These are phyloP conservation scores for Cyberlindnera mississippiensis DNA, from an alignment of 805 yeast genomes.

Conservation along the genomic window DNA sequence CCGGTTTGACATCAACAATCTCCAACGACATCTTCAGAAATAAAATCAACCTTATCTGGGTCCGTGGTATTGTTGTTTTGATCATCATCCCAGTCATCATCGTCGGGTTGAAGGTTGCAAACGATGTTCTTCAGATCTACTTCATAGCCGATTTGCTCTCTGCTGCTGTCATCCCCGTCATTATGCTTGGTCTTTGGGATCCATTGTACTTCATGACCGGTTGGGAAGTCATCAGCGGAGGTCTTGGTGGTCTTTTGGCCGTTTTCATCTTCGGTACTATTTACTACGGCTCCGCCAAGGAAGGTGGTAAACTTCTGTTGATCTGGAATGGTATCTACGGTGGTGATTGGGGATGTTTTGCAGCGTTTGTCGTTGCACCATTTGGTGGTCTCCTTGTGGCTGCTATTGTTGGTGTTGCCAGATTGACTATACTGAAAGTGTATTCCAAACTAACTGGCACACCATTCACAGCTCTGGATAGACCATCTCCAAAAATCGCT, in stretches of 20 bases:
- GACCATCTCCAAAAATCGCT: constrained; percentile 4
- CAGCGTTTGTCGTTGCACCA: constrained; percentile 91
- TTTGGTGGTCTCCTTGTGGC: constrained; percentile 68
- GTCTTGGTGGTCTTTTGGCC: constrained; percentile 74
- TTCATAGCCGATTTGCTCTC: constrained; percentile 89
- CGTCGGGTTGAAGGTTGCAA: constrained; percentile 77
- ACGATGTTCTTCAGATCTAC: constrained; percentile 80
- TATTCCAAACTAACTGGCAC: constrained; percentile 19
- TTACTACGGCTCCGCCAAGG: constrained; percentile 66
- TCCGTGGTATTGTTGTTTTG: constrained; percentile 64
- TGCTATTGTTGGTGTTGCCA: constrained; percentile 43
- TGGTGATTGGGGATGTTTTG: constrained; percentile 91
- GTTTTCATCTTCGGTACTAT: constrained; percentile 83
- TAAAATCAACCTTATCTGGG: constrained; percentile 60
- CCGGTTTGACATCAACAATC: constrained; percentile 82
- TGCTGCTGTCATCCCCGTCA: constrained; percentile 78
- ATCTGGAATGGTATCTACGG: constrained; percentile 78
- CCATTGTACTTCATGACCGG: constrained; percentile 68
- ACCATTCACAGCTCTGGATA: constrained; percentile 34
- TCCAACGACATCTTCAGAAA: constrained; percentile 90
- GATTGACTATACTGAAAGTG: constrained; percentile 35
- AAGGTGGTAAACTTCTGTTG: constrained; percentile 73
- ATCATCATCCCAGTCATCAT: constrained; percentile 86
- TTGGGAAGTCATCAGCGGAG: constrained; percentile 78
- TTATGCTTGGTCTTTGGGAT: constrained; percentile 73